Evolutionary conservation across 169 alveolate genomes (phyloP).

Genomic region (Plasmodium reichenowi): DNA sequence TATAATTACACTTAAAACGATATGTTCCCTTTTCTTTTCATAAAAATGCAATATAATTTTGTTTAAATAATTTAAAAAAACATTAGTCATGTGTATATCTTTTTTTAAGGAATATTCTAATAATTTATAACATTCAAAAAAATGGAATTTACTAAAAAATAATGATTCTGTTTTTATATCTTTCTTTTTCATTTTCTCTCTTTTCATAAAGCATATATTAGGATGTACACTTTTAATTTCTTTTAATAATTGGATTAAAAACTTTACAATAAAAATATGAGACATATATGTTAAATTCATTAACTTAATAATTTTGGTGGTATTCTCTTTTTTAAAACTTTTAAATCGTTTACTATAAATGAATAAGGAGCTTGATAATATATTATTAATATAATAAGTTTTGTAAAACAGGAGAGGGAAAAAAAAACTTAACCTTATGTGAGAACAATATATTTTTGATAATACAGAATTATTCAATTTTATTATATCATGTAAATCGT

Average conservation of each 20-base stretch:
- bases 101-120: conserved; percentile 31
- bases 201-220: background rate
- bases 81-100: conserved; percentile 17
- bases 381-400: conserved; percentile 17
- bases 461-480: conserved; percentile 23
- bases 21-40: conserved; percentile 67
- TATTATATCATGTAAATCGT: conserved; percentile 32
- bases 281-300: conserved; percentile 68
- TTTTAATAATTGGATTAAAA: conserved; percentile 6
- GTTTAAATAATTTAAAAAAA: conserved; percentile 56
- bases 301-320: conserved; percentile 33
- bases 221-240: conserved; percentile 8
- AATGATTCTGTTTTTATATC: background rate
- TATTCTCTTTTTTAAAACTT: conserved; percentile 51
- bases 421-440: conserved; percentile 62
- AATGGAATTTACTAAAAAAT: background rate
- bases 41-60: conserved; percentile 33
- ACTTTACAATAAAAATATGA: conserved; percentile 36
- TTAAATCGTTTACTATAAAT: conserved; percentile 29
- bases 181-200: background rate
- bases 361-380: conserved; percentile 44
- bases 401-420: conserved; percentile 46
- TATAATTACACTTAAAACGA: conserved; percentile 41
- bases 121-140: conserved; percentile 18
- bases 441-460: conserved; percentile 69